Base-by-base conservation (phyloP, 148 eudicot genomes). In the Rhododendron ovatum region DNA sequence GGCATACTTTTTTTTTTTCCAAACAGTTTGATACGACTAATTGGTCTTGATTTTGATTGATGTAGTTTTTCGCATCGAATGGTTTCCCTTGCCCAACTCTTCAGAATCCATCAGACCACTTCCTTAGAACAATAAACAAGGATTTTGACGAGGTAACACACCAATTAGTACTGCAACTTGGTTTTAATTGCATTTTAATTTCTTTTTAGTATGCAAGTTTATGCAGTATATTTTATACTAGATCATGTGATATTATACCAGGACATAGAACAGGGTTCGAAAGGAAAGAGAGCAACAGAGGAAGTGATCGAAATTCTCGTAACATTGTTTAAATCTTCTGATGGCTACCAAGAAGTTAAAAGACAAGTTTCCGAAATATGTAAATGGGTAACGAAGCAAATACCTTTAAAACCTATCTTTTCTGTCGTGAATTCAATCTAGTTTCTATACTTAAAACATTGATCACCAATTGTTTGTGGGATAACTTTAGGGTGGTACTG, bases 31-130 rank as follows among this genome's bases (percentile, higher is more conserved):
- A 20, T 20, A 17, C 9, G n/a, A 43, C 51, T 47, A 45, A 50
- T 78, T 8, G 30, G 48, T 79, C 8, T 63, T 53, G 2, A 10
- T 75, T 39, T 76, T 35, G 0, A 45, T 50, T 12, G 26, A 28
- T 86, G 84, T 84, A 94, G 98, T 92, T 92, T 84, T 93, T 94
- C 76, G 82, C 91, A 45, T 35, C 81, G 15, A 90, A 88, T 91
- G 95, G 98, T 0, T 93, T 91, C 69, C 92, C 92, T 0, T 94
- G 98, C 84, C 94, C 95, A 8, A 63, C 90, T 61, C 69, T 90
- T 61, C 88, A 89, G 73, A 94, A 94, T 45, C 98, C 95, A 35
- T 89, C 94, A 3, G 98, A 94, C 88, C 94, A 93, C 89, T 94
- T 86, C 74, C 90, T 94, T 39, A 73, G 75, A 35, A 89, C 89